phyloP scores from a whole-genome alignment of 2,329 filamentous ascomycete species.

The Bipolaris oryzae region DNA sequence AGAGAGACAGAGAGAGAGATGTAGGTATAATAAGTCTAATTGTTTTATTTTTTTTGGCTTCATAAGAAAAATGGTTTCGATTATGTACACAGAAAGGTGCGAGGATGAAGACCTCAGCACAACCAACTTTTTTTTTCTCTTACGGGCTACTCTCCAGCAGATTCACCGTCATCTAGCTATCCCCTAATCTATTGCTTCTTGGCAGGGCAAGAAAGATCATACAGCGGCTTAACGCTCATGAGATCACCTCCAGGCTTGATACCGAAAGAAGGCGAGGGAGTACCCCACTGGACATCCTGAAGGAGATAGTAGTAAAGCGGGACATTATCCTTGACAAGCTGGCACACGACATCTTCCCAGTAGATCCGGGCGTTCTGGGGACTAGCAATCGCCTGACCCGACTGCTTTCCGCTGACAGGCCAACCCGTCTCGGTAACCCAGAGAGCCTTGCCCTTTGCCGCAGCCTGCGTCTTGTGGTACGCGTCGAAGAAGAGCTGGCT shows the following conservation, averaged over 20 bases:
- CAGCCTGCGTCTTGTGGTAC: slow-evolving; percentile 63
- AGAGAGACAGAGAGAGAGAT: too few relatives aligned
- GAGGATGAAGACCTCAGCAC: too few relatives aligned
- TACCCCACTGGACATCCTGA: slow-evolving; percentile 65
- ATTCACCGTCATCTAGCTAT: too few relatives aligned
- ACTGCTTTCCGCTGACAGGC: slow-evolving; percentile 72
- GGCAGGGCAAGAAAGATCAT: slow-evolving; percentile 46
- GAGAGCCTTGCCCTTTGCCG: slow-evolving; percentile 70
- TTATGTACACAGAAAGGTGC: too few relatives aligned
- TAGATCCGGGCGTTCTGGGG: slow-evolving; percentile 74
- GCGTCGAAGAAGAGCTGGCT: slow-evolving; percentile 72
- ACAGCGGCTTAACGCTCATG: slow-evolving; percentile 38
- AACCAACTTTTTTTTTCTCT: too few relatives aligned
- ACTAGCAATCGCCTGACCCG: slow-evolving; percentile 67
- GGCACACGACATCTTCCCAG: slow-evolving; percentile 80
- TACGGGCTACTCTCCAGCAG: too few relatives aligned
- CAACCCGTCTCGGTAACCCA: slow-evolving; percentile 92
- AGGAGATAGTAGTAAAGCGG: slow-evolving; percentile 76
- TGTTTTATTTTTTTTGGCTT: too few relatives aligned
- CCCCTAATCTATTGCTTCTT: not conserved
- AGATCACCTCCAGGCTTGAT: slow-evolving; percentile 60
- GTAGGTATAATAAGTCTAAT: too few relatives aligned
- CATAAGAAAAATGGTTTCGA: too few relatives aligned
- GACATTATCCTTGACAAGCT: slow-evolving; percentile 62
- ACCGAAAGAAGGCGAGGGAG: slow-evolving; percentile 73